Conservation (phyloP, 495 filamentous ascomycete genomes). For the Penicillium goetzii region DNA sequence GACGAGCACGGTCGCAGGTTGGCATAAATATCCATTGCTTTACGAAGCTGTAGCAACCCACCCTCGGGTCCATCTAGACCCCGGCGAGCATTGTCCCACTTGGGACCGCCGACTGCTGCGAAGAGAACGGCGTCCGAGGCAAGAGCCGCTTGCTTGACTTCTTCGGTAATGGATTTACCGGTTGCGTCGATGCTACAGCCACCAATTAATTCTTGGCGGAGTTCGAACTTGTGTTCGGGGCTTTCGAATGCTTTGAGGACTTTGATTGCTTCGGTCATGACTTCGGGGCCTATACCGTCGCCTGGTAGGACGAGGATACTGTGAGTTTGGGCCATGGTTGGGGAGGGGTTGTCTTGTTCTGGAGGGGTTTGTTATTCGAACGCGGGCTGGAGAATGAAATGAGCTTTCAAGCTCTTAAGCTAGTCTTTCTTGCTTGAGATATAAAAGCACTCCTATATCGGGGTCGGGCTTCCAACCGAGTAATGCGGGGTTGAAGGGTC, state of each 20-base stretch:
- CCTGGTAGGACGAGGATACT: conserved; percentile 58
- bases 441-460: conserved; percentile 15
- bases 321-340: conserved; percentile 33
- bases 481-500: conserved; percentile 23
- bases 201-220: conserved; percentile 52
- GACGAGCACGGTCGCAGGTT: conserved; percentile 55
- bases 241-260: conserved; percentile 52
- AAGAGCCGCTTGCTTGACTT: conserved; percentile 46
- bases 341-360: neutral
- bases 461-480: conserved; percentile 31
- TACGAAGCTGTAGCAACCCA: conserved; percentile 49
- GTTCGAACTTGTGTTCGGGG: conserved; percentile 41
- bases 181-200: conserved; percentile 52
- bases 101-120: conserved; percentile 54
- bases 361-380: neutral
- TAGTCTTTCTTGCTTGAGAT: neutral
- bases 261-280: conserved; percentile 56
- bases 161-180: conserved; percentile 48
- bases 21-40: conserved; percentile 54
- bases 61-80: conserved; percentile 51
- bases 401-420: neutral
- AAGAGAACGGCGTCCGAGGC: conserved; percentile 54
- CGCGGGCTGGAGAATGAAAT: neutral
- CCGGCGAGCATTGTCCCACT: conserved; percentile 50
- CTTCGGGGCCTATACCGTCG: conserved; percentile 60